Evolutionary conservation across 495 filamentous ascomycete genomes (phyloP).

Genomic region (Cladorrhinum samala): DNA sequence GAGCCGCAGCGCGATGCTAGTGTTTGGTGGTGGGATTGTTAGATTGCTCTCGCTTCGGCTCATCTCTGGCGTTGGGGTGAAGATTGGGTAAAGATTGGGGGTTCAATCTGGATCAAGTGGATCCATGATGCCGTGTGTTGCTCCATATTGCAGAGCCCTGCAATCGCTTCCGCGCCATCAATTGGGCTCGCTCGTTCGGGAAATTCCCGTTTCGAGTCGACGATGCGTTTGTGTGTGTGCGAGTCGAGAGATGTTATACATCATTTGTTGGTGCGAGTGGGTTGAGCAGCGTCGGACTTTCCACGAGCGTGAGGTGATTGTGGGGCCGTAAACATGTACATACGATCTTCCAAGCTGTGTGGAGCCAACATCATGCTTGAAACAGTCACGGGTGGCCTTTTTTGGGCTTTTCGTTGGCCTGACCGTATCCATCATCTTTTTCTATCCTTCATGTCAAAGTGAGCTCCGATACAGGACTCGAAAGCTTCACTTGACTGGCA

Average conservation of each 20-base stretch:
- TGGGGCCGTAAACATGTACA: too few relatives aligned
- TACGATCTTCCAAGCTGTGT: neutral
- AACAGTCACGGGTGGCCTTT: too few relatives aligned
- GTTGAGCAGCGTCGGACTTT: neutral
- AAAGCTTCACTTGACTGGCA: too few relatives aligned
- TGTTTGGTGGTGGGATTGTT: neutral
- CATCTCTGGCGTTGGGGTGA: slow-evolving; percentile 17
- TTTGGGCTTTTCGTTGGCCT: too few relatives aligned
- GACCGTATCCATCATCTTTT: too few relatives aligned
- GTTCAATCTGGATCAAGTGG: slow-evolving; percentile 23
- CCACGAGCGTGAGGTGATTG: too few relatives aligned
- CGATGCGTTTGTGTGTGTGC: neutral
- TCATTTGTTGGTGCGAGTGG: neutral
- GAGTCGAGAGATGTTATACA: neutral
- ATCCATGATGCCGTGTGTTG: neutral
- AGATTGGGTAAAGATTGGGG: slow-evolving; percentile 13
- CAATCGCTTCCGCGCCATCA: too few relatives aligned
- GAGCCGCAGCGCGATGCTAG: slow-evolving; percentile 1
- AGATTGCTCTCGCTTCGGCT: slow-evolving; percentile 15
- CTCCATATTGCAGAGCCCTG: neutral
- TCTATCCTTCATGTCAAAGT: too few relatives aligned
- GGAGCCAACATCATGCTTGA: neutral
- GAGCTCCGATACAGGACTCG: too few relatives aligned
- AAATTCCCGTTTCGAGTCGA: neutral
- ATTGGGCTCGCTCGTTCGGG: too few relatives aligned